phyloP scores from a whole-genome alignment of 1,139 yeast genomes.

The Zygoascus sp. region DNA sequence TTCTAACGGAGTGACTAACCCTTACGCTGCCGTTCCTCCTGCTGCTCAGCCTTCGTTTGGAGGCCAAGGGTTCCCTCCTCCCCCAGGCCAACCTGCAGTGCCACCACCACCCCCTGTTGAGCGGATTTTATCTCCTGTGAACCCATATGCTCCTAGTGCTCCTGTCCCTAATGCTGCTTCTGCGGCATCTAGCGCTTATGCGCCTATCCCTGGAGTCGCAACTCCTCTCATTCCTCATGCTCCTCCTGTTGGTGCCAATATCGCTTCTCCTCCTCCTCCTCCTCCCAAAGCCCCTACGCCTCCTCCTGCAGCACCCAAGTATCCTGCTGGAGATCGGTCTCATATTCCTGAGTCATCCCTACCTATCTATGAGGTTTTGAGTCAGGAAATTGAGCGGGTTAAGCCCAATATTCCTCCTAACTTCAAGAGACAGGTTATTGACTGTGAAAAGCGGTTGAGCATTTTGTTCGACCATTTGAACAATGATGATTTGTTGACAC shows the following conservation, averaged over 20 bases:
- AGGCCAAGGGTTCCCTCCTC: background rate
- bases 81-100: conserved; percentile 6
- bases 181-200: conserved; percentile 32
- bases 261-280: conserved; percentile 23
- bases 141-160: conserved; percentile 25
- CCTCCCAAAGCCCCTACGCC: conserved; percentile 29
- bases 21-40: conserved; percentile 19
- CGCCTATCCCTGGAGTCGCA: conserved; percentile 24
- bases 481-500: conserved; percentile 61
- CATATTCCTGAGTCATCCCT: conserved; percentile 58
- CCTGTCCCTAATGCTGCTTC: conserved; percentile 23
- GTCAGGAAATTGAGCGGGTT: conserved; percentile 52
- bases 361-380: conserved; percentile 57
- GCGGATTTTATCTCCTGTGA: conserved; percentile 19
- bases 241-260: conserved; percentile 21
- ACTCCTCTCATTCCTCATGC: conserved; percentile 20
- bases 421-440: conserved; percentile 67
- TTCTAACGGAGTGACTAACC: conserved; percentile 15
- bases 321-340: conserved; percentile 66
- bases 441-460: conserved; percentile 76
- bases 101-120: conserved; percentile 17
- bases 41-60: conserved; percentile 16
- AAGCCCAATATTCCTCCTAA: conserved; percentile 75
- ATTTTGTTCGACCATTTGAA: conserved; percentile 77
- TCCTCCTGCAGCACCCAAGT: conserved; percentile 38